phyloP scores from a whole-genome alignment of 208 protist genomes.

The Vickermania ingenoplastis region DNA sequence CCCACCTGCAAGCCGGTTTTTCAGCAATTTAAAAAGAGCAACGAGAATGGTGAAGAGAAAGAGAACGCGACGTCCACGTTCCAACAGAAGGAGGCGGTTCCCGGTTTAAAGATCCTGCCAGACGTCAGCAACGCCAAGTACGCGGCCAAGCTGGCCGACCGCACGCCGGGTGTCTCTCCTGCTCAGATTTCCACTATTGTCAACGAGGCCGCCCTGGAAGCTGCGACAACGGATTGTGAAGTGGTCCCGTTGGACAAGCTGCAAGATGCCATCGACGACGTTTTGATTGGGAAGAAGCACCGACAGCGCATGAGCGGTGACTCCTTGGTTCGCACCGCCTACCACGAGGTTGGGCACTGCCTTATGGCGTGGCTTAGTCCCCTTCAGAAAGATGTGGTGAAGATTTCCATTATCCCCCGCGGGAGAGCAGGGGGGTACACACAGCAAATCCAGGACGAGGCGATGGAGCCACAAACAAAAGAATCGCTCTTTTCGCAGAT shows the following conservation, averaged over 20 bases:
- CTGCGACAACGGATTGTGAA: constrained; percentile 67
- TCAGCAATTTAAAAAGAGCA: constrained; percentile 54
- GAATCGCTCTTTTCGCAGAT: constrained; percentile 83
- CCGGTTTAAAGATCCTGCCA: constrained; percentile 59
- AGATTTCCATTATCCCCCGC: constrained; percentile 89
- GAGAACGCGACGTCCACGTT: constrained; percentile 1
- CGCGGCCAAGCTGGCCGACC: constrained; percentile 60
- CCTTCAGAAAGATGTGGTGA: constrained; percentile 87
- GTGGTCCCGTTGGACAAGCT: constrained; percentile 68
- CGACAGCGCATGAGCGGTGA: constrained; percentile 82
- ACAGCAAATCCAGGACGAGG: constrained; percentile 88
- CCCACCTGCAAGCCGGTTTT: constrained; percentile 78
- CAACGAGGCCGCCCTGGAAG: constrained; percentile 94
- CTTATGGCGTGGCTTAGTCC: constrained; percentile 90
- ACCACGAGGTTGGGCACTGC: constrained; percentile 97
- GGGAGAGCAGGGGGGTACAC: constrained; percentile 87
- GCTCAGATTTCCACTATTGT: constrained; percentile 96
- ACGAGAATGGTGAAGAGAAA: constrained; percentile 23
- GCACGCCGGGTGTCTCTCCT: constrained; percentile 89
- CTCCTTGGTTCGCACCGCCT: constrained; percentile 87
- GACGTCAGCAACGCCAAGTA: constrained; percentile 77
- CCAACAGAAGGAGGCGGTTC: constrained; percentile 16
- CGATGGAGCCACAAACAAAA: constrained; percentile 79
- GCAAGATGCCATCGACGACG: constrained; percentile 87
- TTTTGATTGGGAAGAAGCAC: constrained; percentile 91